Evolutionary conservation across 2,329 filamentous ascomycete species (phyloP).

Genomic region (Geoglossum cookeanum): DNA sequence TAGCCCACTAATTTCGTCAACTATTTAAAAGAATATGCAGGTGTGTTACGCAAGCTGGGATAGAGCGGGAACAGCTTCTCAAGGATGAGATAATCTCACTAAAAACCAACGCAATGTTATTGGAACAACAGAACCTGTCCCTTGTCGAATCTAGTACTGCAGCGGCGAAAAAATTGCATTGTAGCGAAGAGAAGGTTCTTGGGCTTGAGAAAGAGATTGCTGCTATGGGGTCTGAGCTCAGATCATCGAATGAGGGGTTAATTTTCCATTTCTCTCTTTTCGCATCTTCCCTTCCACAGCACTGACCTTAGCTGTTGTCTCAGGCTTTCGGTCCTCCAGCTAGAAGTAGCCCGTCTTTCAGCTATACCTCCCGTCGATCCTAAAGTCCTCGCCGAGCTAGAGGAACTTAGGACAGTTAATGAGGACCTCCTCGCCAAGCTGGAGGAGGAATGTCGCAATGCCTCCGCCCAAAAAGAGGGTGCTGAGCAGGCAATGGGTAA

Average conservation of each 20-base stretch:
- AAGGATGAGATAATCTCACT: neutral
- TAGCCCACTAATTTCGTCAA: neutral
- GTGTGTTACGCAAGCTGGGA: neutral
- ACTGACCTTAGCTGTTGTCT: neutral
- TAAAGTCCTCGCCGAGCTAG: neutral
- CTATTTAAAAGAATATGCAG: neutral
- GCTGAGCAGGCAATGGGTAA: neutral
- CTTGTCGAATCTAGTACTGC: neutral
- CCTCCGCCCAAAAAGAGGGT: neutral
- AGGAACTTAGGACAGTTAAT: neutral
- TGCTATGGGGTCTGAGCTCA: neutral
- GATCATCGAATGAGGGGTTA: neutral
- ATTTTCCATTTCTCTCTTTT: neutral
- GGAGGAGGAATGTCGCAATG: neutral
- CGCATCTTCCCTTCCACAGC: neutral
- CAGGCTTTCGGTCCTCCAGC: neutral
- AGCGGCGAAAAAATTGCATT: neutral
- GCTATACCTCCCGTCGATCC: neutral
- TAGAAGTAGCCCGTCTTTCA: neutral
- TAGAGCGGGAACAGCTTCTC: neutral
- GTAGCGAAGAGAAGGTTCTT: neutral
- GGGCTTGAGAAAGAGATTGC: neutral
- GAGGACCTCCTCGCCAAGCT: neutral
- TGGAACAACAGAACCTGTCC: neutral
- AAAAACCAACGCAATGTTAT: neutral